Conservation (phyloP, 2,329 filamentous ascomycete genomes). For the Fusarium oxysporum region DNA sequence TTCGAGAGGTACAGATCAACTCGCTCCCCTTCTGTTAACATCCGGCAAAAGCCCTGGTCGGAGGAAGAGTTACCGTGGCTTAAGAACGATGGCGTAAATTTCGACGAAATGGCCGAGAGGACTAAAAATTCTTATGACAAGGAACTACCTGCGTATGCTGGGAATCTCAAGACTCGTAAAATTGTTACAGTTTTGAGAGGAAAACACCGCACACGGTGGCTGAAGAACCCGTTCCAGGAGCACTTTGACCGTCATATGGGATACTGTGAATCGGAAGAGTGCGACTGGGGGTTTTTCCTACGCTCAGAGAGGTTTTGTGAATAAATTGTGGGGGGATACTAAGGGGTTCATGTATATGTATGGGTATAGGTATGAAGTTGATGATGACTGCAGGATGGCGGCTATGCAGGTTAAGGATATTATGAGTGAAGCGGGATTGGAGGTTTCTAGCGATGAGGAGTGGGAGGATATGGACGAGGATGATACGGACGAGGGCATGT, state of each 20-base stretch:
- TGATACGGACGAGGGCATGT: not conserved
- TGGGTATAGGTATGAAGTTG: not conserved
- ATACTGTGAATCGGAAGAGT: not conserved
- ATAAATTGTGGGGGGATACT: not conserved
- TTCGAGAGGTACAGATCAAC: not conserved
- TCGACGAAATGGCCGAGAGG: too few species aligned
- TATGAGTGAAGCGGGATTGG: rapidly evolving
- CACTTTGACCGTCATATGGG: not conserved
- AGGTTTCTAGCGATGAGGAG: not conserved
- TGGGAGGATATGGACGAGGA: not conserved
- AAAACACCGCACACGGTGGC: rapidly evolving
- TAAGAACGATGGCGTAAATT: not conserved
- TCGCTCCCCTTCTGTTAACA: not conserved
- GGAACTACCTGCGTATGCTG: too few species aligned
- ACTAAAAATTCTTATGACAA: too few species aligned
- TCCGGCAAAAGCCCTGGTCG: rapidly evolving
- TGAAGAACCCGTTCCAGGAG: not conserved
- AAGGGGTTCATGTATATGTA: not conserved
- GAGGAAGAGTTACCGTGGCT: not conserved
- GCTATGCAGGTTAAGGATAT: not conserved
- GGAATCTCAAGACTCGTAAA: too few species aligned
- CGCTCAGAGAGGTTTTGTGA: rapidly evolving
- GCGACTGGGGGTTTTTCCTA: not conserved
- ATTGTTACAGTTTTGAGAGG: not conserved
- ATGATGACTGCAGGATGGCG: not conserved